A percentile compares a stretch with the other conserved stretches of the same genome.
Conservation (phyloP, 176 grass and related monocot genomes). For the Chloris gayana region DNA sequence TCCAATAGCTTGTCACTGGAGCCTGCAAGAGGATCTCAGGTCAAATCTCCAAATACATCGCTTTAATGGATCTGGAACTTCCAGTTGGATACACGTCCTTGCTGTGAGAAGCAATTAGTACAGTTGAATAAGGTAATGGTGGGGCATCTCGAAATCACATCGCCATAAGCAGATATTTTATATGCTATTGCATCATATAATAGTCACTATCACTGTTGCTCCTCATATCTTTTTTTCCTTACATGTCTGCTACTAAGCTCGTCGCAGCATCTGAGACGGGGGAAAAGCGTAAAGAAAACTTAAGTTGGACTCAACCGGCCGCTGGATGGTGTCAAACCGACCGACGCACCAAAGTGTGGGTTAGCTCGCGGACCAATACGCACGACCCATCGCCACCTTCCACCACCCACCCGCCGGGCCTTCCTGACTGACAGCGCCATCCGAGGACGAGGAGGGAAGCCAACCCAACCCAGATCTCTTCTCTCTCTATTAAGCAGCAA, state of each 20-base stretch:
- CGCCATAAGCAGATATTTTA: neutral
- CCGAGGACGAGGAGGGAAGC: neutral
- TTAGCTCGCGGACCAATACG: constrained; percentile 43
- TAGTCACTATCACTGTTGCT: neutral
- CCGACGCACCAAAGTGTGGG: constrained; percentile 48
- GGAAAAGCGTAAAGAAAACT: constrained; percentile 33
- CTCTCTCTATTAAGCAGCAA: constrained; percentile 42
- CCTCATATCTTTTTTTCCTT: neutral
- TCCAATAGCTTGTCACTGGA: neutral
- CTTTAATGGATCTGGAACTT: neutral
- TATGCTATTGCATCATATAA: neutral
- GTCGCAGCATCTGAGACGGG: neutral
- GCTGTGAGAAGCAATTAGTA: neutral
- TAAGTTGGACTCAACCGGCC: constrained; percentile 44
- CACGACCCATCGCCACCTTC: constrained; percentile 34
- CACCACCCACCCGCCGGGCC: constrained; percentile 32
- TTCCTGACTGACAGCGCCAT: no score
- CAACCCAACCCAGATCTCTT: constrained; percentile 37
- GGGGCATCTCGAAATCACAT: neutral
- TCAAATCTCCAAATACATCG: neutral
- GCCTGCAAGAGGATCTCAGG: neutral
- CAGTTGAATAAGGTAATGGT: neutral
- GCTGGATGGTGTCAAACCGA: constrained; percentile 42
- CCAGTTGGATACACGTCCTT: neutral
- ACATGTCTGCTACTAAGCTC: neutral